Percentiles rank a stretch among this genome's conserved stretches.
Evolutionary conservation across 2,329 filamentous ascomycete species (phyloP).

Genomic region (Talaromyces pinophilus): DNA sequence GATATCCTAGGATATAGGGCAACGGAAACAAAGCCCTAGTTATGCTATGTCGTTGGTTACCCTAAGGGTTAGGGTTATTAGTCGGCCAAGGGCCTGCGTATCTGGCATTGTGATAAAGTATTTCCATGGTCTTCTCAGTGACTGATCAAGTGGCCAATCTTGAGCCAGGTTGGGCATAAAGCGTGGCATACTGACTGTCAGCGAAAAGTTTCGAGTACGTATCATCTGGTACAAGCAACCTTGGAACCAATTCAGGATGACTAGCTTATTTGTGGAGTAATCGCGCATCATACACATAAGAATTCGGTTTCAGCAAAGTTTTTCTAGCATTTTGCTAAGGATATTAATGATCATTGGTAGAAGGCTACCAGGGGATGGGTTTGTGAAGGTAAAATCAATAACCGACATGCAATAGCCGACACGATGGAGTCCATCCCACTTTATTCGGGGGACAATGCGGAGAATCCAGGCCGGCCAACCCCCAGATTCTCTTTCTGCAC

Average conservation of each 20-base stretch:
- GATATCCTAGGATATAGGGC: not conserved
- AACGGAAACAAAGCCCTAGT: not conserved
- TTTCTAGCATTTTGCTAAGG: no score
- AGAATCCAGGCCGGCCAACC: not conserved
- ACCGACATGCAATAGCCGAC: not conserved
- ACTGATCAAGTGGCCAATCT: not conserved
- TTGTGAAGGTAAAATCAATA: not conserved
- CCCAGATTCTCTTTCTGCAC: not conserved
- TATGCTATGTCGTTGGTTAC: not conserved
- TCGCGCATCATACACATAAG: not conserved
- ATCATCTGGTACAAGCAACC: not conserved
- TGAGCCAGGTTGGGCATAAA: not conserved
- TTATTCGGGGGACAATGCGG: slow-evolving; percentile 3
- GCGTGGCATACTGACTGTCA: not conserved
- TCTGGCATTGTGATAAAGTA: not conserved
- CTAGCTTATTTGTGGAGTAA: not conserved
- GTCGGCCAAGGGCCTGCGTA: not conserved
- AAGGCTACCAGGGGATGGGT: no score
- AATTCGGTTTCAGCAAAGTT: not conserved
- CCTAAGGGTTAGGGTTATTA: not conserved
- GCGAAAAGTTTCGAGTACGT: not conserved
- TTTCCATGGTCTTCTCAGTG: not conserved
- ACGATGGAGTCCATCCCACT: slow-evolving; percentile 1
- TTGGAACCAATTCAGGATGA: not conserved
- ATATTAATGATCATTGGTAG: not conserved